Conservation (phyloP, 1,284 basidiomycete genomes). For the Wallemia hederae region DNA sequence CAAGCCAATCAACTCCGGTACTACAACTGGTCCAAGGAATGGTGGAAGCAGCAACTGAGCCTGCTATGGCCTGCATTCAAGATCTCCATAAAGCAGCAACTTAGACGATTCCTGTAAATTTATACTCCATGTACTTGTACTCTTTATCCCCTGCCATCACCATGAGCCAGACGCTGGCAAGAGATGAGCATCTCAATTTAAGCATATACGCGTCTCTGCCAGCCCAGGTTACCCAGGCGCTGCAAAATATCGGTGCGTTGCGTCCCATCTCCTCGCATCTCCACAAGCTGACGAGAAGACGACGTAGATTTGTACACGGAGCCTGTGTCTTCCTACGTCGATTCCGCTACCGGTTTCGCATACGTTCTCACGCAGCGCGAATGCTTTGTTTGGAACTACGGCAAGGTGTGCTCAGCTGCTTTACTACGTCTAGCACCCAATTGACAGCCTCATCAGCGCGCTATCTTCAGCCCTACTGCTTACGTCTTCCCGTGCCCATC, state of each 20-base stretch:
- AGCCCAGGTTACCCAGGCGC: background rate
- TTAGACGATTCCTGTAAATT: background rate
- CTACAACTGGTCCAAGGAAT: background rate
- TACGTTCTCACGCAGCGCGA: conserved; percentile 13
- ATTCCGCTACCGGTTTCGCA: conserved; percentile 16
- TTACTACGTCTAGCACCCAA: background rate
- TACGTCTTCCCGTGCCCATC: conserved; percentile 14
- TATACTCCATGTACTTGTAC: background rate
- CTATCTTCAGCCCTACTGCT: conserved; percentile 13
- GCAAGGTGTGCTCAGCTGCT: conserved; percentile 13
- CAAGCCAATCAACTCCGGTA: background rate
- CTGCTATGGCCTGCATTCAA: background rate
- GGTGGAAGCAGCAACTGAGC: background rate
- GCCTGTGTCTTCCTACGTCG: conserved; percentile 14
- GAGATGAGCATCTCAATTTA: background rate
- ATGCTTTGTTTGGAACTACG: conserved; percentile 19
- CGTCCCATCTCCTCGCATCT: background rate
- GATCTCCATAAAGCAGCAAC: background rate
- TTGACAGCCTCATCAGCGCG: conserved; percentile 8
- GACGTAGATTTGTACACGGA: conserved; percentile 14
- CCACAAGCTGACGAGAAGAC: background rate
- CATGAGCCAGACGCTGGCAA: background rate
- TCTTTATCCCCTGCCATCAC: background rate
- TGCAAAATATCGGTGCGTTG: background rate
- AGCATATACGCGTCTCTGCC: background rate